Evolutionary conservation across 345 rosid genomes (phyloP), one percentile per base, ranked within the genome.

Genomic region (Garcia nutans): DNA sequence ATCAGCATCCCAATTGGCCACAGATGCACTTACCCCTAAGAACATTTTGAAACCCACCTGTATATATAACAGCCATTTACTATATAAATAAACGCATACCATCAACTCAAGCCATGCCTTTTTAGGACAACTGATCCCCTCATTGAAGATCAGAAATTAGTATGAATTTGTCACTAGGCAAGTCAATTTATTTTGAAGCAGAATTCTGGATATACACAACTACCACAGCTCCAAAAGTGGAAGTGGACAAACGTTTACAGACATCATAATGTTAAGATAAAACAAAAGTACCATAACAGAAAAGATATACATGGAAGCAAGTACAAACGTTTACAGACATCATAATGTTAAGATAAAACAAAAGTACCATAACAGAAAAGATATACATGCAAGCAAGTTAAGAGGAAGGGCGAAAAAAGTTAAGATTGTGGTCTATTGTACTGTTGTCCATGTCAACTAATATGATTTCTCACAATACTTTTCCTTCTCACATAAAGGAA

Each of bases 1-100:
- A 26, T 95, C 94, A 49, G 87, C 85, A 68, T 95, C 94, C 97
- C 97, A 93, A 72, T 90, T 95, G 72, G 82, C 78, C 65, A 93
- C 97, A 37, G 97, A 86, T 49, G 97, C 97, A 72, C 91, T 82
- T 67, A 95, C 88, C 24, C 99, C 97, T 37, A 95, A 82, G 79
- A 95, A 95, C 99, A 95, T 95, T 88, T 95, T 95, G 85, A 93
- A 91, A 8, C 97, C 97, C 73, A 93, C 96, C 97, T 93, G 86
- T 24, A 73, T 5, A 33, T 24, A 73, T 5, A 33, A 55, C 64
- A 78, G 68, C 12, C 65, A n/a, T 74, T 80, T 59, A 80, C 65
- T 11, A 42, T 26, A n/a, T 60, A 52, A 50, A 54, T 16, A 7
- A 78, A 57, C 37, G 65, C 70, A 64, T 9, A 26, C 54, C 20